Conservation (phyloP, 2,329 filamentous ascomycete species). For the Penicillium sp. region DNA sequence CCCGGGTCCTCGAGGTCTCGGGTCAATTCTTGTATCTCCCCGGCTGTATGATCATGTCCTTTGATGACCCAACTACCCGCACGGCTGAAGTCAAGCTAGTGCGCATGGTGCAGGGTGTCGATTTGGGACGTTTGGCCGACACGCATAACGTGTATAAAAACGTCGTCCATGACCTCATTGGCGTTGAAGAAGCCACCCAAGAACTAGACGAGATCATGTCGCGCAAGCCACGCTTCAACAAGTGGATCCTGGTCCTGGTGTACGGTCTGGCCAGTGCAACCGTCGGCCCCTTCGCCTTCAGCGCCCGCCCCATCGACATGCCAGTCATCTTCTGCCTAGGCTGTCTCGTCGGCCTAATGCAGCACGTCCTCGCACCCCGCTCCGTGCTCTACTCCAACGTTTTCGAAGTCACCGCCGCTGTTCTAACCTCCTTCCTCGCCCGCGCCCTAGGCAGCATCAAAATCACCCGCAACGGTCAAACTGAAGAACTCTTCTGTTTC, state of each 20-base stretch:
- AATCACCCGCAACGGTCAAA: slow-evolving; percentile 48
- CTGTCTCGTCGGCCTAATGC: slow-evolving; percentile 74
- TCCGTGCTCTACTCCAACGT: slow-evolving; percentile 73
- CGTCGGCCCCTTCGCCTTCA: slow-evolving; percentile 82
- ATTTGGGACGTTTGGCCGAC: slow-evolving; percentile 54
- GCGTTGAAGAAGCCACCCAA: slow-evolving; percentile 54
- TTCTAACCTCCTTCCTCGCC: slow-evolving; percentile 72
- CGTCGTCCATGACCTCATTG: slow-evolving; percentile 56
- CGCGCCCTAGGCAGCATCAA: slow-evolving; percentile 71
- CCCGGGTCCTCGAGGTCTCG: slow-evolving; percentile 84
- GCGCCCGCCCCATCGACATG: slow-evolving; percentile 77
- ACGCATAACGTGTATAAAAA: slow-evolving; percentile 58
- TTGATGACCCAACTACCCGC: slow-evolving; percentile 63
- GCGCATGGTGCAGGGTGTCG: slow-evolving; percentile 51
- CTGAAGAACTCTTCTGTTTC: slow-evolving; percentile 67
- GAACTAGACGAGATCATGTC: slow-evolving; percentile 62
- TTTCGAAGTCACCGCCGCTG: slow-evolving; percentile 69
- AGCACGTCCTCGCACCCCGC: slow-evolving; percentile 75
- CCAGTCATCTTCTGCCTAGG: slow-evolving; percentile 80
- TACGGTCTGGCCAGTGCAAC: slow-evolving; percentile 77
- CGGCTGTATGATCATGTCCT: slow-evolving; percentile 93
- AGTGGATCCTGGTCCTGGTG: slow-evolving; percentile 65
- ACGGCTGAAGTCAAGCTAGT: slow-evolving; percentile 57
- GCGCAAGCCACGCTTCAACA: slow-evolving; percentile 61
- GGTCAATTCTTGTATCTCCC: slow-evolving; percentile 91